Conservation (phyloP, 148 eudicot species). For the Vaccinium macrocarpon region DNA sequence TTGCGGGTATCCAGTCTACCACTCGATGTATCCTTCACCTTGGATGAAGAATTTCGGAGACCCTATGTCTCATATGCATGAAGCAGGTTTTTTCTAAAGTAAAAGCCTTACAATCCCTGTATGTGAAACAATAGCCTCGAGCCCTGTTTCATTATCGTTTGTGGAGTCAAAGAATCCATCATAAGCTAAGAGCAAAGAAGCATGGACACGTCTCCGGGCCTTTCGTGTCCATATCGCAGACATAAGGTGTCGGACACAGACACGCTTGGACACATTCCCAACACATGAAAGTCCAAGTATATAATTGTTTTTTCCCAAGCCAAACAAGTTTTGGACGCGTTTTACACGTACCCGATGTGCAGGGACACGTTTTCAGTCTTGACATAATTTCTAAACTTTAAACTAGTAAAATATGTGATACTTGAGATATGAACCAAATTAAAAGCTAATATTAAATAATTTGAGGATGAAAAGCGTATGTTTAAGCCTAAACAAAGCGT, state of each 20-base stretch:
- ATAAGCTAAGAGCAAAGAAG: constrained; percentile 3
- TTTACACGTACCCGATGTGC: not conserved
- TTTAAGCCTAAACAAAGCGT: not conserved
- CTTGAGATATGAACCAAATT: not conserved
- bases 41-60: constrained; percentile 69
- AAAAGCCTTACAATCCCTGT: not conserved
- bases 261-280: not conserved
- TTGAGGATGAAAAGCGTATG: not conserved
- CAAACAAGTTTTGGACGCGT: not conserved
- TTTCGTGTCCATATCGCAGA: not conserved
- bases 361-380: not conserved
- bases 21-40: constrained; percentile 56
- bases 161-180: not conserved
- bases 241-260: not conserved
- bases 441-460: not conserved
- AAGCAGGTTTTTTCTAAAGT: constrained; percentile 42
- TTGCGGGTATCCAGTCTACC: constrained; percentile 61
- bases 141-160: not conserved
- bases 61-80: constrained; percentile 60
- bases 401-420: not conserved
- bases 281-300: not conserved
- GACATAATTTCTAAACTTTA: too few species aligned
- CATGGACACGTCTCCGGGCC: not conserved
- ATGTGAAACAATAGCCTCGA: not conserved
- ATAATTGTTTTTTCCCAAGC: not conserved